Percentiles rank a stretch among this genome's conserved stretches.
Conservation (phyloP, 345 rosid species). For the Viola odorata region DNA sequence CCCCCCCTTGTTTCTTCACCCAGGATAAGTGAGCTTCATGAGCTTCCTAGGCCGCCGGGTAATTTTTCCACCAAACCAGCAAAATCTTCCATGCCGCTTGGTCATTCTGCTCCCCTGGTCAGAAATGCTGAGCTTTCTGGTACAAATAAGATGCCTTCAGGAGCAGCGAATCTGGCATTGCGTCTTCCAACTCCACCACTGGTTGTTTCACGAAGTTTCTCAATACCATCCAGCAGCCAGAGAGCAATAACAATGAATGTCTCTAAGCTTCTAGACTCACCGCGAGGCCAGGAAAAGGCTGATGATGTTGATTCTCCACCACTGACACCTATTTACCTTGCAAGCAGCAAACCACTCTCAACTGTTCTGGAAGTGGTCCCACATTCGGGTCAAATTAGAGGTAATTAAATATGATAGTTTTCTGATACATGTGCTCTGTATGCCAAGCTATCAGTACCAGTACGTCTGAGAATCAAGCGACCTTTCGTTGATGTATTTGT, state of each 20-base stretch:
- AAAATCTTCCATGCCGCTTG: constrained; percentile 45
- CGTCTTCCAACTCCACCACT: constrained; percentile 82
- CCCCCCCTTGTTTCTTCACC: constrained; percentile 84
- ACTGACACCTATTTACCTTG: constrained; percentile 62
- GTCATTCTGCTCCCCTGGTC: constrained; percentile 84
- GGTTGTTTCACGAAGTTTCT: constrained; percentile 64
- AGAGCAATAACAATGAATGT: constrained; percentile 51
- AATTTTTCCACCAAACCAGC: constrained; percentile 40
- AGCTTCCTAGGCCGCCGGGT: constrained; percentile 92
- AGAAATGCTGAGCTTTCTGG: constrained; percentile 54
- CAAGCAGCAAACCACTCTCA: constrained; percentile 31
- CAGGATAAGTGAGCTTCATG: constrained; percentile 73
- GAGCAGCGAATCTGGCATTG: constrained; percentile 45
- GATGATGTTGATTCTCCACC: constrained; percentile 66
- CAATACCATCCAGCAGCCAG: constrained; percentile 76
- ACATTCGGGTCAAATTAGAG: constrained; percentile 64
- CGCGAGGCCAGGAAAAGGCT: constrained; percentile 30
- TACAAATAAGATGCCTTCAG: constrained; percentile 31
- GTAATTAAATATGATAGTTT: constrained; percentile 32
- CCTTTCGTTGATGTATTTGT: neutral
- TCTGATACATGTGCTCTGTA: no score
- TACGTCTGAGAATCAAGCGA: neutral
- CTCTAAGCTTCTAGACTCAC: constrained; percentile 38
- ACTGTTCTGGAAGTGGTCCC: constrained; percentile 32
- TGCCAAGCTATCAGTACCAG: no score